Percentiles rank a stretch among this genome's conserved stretches.
Conservation (phyloP, 345 rosid species). For the Heritiera fomes region DNA sequence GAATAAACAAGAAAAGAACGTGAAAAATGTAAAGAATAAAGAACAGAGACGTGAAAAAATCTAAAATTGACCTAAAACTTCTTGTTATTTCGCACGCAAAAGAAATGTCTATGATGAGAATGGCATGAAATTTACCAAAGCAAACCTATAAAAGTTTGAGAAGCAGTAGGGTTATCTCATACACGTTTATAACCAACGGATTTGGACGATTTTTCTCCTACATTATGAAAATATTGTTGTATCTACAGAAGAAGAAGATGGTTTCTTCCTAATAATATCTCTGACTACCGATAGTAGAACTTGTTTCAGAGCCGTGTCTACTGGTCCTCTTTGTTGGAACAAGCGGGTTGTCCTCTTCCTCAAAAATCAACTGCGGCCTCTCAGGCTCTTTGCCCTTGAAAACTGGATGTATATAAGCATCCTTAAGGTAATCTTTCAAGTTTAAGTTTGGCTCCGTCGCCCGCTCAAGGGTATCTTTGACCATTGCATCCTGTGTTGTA, state of each 20-base stretch:
- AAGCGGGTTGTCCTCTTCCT: conserved; percentile 67
- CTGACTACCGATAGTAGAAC: conserved; percentile 29
- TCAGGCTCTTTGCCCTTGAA: conserved; percentile 56
- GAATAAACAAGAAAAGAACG: too few relatives aligned
- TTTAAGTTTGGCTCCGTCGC: conserved; percentile 82
- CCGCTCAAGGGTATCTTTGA: conserved; percentile 84
- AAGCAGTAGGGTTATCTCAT: not conserved
- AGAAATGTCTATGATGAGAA: not conserved
- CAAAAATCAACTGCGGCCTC: conserved; percentile 41
- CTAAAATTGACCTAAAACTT: too few relatives aligned
- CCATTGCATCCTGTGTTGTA: conserved; percentile 77
- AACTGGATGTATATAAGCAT: conserved; percentile 89
- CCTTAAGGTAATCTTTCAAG: conserved; percentile 64
- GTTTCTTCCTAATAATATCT: not conserved
- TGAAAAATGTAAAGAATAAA: too few relatives aligned
- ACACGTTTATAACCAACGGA: not conserved
- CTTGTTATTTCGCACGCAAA: too few relatives aligned
- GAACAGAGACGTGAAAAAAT: too few relatives aligned
- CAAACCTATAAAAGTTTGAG: not conserved
- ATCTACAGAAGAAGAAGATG: conserved; percentile 8
- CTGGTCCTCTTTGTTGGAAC: conserved; percentile 61
- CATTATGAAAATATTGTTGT: not conserved
- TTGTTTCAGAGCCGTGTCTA: conserved; percentile 40
- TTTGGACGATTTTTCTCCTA: not conserved
- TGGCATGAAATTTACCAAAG: not conserved